Percentiles rank a stretch among this genome's conserved stretches.
These are phyloP conservation scores for Ascochyta fabae DNA, from an alignment of 2,329 filamentous ascomycete genomes.

Conservation along the genomic window DNA sequence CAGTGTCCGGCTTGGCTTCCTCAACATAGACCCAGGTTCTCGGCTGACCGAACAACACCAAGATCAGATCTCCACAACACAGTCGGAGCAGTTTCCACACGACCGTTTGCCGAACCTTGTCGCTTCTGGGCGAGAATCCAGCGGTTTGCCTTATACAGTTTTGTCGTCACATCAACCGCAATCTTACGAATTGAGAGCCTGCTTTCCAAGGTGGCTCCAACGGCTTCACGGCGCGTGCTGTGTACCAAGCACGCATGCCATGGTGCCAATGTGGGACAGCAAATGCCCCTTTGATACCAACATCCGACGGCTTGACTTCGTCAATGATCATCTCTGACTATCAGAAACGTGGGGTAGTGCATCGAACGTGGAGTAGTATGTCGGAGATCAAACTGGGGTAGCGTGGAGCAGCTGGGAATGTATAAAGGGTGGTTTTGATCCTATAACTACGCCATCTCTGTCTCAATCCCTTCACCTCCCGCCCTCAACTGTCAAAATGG, in stretches of 20 bases:
- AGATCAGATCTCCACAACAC: not conserved
- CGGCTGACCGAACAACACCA: conserved; percentile 8
- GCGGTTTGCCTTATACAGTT: not conserved
- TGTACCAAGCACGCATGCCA: conserved; percentile 2
- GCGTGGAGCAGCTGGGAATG: not conserved
- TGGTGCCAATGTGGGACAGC: conserved; percentile 1
- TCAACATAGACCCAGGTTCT: not conserved
- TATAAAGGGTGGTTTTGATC: not conserved
- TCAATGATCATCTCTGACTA: not conserved
- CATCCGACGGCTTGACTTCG: not conserved
- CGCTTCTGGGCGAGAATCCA: not conserved
- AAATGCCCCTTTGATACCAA: not conserved
- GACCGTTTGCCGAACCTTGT: not conserved
- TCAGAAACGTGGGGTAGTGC: conserved; percentile 1
- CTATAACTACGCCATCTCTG: not conserved
- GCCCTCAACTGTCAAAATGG: not conserved
- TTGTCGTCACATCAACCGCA: not conserved
- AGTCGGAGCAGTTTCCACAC: not conserved
- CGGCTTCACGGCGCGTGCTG: not conserved
- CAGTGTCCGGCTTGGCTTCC: conserved; percentile 4
- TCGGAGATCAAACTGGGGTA: conserved; percentile 9
- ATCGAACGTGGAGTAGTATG: conserved; percentile 1
- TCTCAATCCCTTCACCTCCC: too few species aligned
- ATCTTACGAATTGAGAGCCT: not conserved
- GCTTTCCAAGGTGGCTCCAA: not conserved